Percentiles rank a stretch among this genome's conserved stretches.
Conservation (phyloP, 345 rosid genomes). For the Populus ilicifolia region DNA sequence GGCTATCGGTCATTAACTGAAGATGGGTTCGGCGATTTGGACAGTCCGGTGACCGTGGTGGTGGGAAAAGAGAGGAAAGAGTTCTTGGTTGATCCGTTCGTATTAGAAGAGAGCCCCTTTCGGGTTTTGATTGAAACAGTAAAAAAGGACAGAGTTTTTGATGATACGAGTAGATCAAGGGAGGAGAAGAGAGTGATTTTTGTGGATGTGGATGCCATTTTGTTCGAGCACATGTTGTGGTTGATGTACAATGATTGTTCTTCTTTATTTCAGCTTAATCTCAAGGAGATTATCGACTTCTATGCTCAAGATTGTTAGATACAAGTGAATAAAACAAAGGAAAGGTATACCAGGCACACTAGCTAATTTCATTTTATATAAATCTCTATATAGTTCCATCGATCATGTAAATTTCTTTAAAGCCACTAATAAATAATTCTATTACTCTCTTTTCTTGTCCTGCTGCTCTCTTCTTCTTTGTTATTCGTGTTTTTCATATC, state of each 20-base stretch:
- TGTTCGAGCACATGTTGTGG: constrained; percentile 95
- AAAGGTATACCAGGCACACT: not conserved
- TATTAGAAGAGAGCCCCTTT: constrained; percentile 67
- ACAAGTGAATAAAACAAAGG: not conserved
- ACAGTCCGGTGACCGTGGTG: constrained; percentile 51
- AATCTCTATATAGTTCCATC: too few relatives aligned
- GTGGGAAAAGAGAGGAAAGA: constrained; percentile 77
- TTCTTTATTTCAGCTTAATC: constrained; percentile 63
- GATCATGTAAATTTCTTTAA: not conserved
- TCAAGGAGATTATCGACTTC: constrained; percentile 72
- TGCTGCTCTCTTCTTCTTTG: not conserved
- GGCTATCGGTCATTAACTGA: constrained; percentile 40
- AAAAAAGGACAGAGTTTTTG: constrained; percentile 9
- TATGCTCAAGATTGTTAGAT: constrained; percentile 56
- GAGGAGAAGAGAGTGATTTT: constrained; percentile 37
- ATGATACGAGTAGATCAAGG: constrained; percentile 9
- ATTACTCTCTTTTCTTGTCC: not conserved
- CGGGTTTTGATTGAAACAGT: constrained; percentile 44
- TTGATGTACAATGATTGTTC: constrained; percentile 64
- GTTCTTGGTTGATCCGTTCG: constrained; percentile 59
- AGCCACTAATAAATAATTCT: not conserved
- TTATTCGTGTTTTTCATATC: not conserved
- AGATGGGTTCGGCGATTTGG: constrained; percentile 21
- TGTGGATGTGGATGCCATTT: constrained; percentile 66
- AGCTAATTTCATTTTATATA: not conserved